These are phyloP conservation scores for Nepenthes gracilis DNA, from an alignment of 148 eudicot species.

Conservation along the genomic window DNA sequence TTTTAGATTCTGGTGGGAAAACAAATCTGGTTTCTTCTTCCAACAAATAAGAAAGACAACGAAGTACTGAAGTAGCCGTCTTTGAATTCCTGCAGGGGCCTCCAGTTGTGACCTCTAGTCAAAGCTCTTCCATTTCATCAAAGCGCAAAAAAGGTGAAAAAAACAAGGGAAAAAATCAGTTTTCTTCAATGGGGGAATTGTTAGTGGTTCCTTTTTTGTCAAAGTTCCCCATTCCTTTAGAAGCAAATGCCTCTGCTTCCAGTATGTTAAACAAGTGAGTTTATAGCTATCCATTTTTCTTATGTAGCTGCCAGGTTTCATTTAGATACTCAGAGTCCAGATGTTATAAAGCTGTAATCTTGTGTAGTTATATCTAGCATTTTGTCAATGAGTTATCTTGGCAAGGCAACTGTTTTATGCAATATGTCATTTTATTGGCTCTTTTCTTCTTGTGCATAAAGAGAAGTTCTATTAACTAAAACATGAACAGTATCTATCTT, in stretches of 20 bases:
- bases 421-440: background rate
- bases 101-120: conserved; percentile 28
- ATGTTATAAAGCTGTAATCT: background rate
- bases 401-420: too few relatives aligned
- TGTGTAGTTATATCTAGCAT: background rate
- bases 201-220: conserved; percentile 71
- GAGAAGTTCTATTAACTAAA: background rate
- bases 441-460: background rate
- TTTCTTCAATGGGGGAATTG: conserved; percentile 59
- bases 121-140: conserved; percentile 26
- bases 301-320: too few relatives aligned
- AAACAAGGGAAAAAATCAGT: conserved; percentile 40
- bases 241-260: conserved; percentile 23
- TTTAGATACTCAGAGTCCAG: background rate
- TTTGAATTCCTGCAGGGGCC: conserved; percentile 51
- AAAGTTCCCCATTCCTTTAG: conserved; percentile 56
- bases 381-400: background rate
- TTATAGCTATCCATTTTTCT: conserved; percentile 3
- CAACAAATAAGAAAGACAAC: background rate
- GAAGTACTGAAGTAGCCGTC: background rate
- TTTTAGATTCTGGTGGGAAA: background rate
- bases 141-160: conserved; percentile 79
- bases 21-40: conserved; percentile 1
- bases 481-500: background rate
- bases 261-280: conserved; percentile 46